Conservation (phyloP, 2,329 filamentous ascomycete species). For the Fusarium tuaranense region DNA sequence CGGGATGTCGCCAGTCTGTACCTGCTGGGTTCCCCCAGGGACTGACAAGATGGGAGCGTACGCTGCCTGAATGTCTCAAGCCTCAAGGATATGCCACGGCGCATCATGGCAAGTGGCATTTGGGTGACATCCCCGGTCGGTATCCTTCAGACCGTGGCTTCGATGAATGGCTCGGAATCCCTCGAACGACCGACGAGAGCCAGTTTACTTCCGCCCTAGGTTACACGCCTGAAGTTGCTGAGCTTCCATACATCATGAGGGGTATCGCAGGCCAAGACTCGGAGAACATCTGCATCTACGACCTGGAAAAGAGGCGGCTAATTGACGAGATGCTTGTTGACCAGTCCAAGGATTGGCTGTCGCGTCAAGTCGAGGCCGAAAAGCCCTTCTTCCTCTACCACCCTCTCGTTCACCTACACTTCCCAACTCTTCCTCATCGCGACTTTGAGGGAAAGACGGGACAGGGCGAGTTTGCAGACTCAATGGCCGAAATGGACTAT, state of each 20-base stretch:
- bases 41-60: constrained; percentile 48
- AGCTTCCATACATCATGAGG: constrained; percentile 51
- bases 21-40: constrained; percentile 50
- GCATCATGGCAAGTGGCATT: constrained; percentile 52
- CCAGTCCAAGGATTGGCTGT: constrained; percentile 48
- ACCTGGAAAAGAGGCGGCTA: constrained; percentile 44
- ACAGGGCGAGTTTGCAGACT: constrained; percentile 49
- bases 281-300: constrained; percentile 48
- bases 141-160: constrained; percentile 52
- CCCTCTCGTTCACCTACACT: constrained; percentile 49
- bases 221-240: constrained; percentile 47
- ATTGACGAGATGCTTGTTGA: constrained; percentile 51
- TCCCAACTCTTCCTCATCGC: constrained; percentile 47
- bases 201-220: constrained; percentile 50
- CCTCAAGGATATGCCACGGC: constrained; percentile 44
- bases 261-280: constrained; percentile 43
- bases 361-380: constrained; percentile 36
- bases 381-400: constrained; percentile 50
- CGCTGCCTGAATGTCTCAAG: constrained; percentile 47
- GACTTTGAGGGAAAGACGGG: constrained; percentile 45
- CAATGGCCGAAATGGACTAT: constrained; percentile 50
- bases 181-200: constrained; percentile 51
- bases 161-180: constrained; percentile 53
- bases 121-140: constrained; percentile 49
- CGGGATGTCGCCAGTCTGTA: constrained; percentile 49